Base-by-base conservation (phyloP, 345 rosid genomes). In the Noccaea bulbosa region DNA sequence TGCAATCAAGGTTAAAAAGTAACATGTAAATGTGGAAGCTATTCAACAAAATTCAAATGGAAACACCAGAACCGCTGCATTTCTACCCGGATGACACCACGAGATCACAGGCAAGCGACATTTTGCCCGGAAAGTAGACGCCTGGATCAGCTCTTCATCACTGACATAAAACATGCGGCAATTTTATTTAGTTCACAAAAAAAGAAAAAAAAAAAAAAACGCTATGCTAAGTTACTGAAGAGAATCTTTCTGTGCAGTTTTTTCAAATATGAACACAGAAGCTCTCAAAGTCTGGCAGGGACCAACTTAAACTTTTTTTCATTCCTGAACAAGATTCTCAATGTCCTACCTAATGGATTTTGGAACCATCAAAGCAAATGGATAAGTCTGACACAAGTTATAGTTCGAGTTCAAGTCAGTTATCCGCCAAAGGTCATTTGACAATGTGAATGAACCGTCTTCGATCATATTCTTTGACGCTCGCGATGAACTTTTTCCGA, bases 51-150 rank as follows among this genome's bases (percentile, higher is more conserved):
- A 50, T 50, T 44, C 20, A 69, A 67, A 75, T 15, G 39, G 17
- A 75, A 75, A 65, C 44, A 54, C 35, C 66, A 69, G 40, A 69
- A 32, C 52, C 20, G 32, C 65, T 53, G 70, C 49, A 47, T 60
- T 22, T 77, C 66, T 87, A 94, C 99, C 87, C 8, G 96, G 97
- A 82, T 94, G 83, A 83, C 97, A 86, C 99, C 99, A 94, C 53
- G 96, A 84, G 76, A 94, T 77, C 67, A 88, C 96, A 48, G 99
- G 99, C 70, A 94, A 77, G 41, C 99, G 88, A 67, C 88, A 66
- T 81, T 86, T 84, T 38, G 96, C 95, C 65, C 99, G 98, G 75
- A 94, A 94, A 55, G 83, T 77, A 67, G 97, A 88, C 20, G 93
- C 97, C 78, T 89, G 98, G 57, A 83, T 77, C 72, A 91, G 82